These are phyloP conservation scores for Podila clonocystis DNA, from an alignment of 192 early-diverging fungal species.

Conservation along the genomic window DNA sequence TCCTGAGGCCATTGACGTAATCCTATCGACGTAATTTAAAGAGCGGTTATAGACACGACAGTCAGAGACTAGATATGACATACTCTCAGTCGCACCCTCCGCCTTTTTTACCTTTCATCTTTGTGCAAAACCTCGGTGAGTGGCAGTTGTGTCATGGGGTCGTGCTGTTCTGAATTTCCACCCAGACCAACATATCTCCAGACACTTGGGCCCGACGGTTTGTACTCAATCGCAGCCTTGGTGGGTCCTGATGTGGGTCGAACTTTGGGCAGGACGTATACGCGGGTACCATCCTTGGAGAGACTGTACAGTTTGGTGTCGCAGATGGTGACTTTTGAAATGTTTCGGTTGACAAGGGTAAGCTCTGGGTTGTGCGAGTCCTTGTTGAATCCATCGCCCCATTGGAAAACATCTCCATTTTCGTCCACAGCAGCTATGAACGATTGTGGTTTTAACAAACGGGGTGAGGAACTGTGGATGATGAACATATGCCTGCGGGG, in stretches of 20 bases:
- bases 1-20: slow-evolving; percentile 48
- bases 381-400: slow-evolving; percentile 47
- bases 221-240: slow-evolving; percentile 36
- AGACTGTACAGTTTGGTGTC: slow-evolving; percentile 31
- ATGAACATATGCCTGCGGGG: too few species aligned
- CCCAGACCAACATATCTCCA: slow-evolving; percentile 44
- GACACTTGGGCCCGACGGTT: slow-evolving; percentile 9
- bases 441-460: neutral
- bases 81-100: neutral
- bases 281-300: slow-evolving; percentile 27
- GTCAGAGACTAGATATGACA: too few species aligned
- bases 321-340: slow-evolving; percentile 32
- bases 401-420: slow-evolving; percentile 53
- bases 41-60: neutral
- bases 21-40: slow-evolving; percentile 11
- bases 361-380: slow-evolving; percentile 32
- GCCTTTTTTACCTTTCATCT: slow-evolving; percentile 15
- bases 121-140: slow-evolving; percentile 23
- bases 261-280: slow-evolving; percentile 47
- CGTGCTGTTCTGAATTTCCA: slow-evolving; percentile 11
- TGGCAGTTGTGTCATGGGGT: slow-evolving; percentile 37
- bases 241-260: slow-evolving; percentile 25
- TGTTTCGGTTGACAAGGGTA: slow-evolving; percentile 46
- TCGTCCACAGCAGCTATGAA: slow-evolving; percentile 49
- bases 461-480: neutral